Evolutionary conservation across 805 yeast genomes (phyloP), one percentile per base, ranked within the genome.

Genomic region (Debaryomyces maramus): DNA sequence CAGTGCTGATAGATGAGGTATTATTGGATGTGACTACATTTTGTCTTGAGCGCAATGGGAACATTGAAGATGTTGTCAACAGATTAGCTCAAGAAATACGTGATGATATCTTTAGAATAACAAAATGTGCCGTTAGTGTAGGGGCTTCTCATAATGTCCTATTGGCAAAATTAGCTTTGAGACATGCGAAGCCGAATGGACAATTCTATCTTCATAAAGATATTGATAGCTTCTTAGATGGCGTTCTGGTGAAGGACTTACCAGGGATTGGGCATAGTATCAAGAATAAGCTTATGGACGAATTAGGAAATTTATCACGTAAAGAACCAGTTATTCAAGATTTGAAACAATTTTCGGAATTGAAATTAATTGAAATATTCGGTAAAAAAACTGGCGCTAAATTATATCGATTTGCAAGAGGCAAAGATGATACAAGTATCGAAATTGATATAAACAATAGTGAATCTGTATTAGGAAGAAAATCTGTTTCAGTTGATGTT

Each of bases 1-100:
- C 98, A 0, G 87, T 93, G 1, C 88, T 95, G 45, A 81, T 93
- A 3, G 98, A 93, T 59, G 99, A 93, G 55, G 96, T 89, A 0
- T 63, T 93, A n/a, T 56, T 88, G 7, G 95, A 88, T 50, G 70
- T 83, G 1, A 64, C 82, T 0, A 18, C 61, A 2, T 46, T 55
- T 26, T 55, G 58, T 17, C 48, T 48, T 5, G 27, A 27, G 3
- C 15, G 34, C 20, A 43, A 34, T 8, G 49, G 42, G 10, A 33
- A 42, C 6, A 7, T 32, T 11, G 28, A 17, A 4, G 44, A 44
- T 5, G 32, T 39, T 32, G 36, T 64, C 1, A 36, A 50, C 5
- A 43, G 43, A 0, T 49, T 72, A 6, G 60, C 69, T 48, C 44
- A 46, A 1, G 48, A 55, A 4, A 65, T 81, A 8, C 61, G 83